Conservation (phyloP, 768 basidiomycete genomes). For the Podaxis sp. region DNA sequence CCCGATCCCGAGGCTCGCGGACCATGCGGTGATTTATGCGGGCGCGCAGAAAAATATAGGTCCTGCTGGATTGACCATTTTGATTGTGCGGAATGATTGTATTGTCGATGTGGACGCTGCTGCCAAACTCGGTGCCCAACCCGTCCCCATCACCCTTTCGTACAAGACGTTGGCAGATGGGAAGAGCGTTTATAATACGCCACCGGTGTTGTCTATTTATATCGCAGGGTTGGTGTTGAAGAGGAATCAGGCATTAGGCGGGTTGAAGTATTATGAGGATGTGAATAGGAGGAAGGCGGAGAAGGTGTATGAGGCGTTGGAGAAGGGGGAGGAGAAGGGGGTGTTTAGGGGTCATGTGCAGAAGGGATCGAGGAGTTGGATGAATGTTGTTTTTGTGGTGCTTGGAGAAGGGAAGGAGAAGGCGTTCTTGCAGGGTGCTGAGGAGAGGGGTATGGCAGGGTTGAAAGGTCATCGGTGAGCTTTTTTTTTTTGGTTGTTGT, state of each 20-base stretch:
- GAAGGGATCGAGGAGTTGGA: conserved; percentile 81
- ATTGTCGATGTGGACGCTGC: conserved; percentile 87
- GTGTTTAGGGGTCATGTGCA: conserved; percentile 71
- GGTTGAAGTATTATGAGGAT: conserved; percentile 61
- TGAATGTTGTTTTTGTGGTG: conserved; percentile 91
- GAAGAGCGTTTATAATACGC: conserved; percentile 88
- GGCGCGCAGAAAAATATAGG: conserved; percentile 99
- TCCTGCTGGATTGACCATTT: conserved; percentile 87
- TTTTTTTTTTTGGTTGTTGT: conserved; percentile 2
- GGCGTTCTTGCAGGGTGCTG: conserved; percentile 79
- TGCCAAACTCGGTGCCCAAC: conserved; percentile 63
- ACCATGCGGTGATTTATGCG: conserved; percentile 93
- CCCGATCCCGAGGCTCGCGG: conserved; percentile 81
- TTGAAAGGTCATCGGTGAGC: conserved; percentile 91
- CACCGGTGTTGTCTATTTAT: conserved; percentile 89
- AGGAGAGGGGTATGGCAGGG: conserved; percentile 75
- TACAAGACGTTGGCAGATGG: conserved; percentile 82
- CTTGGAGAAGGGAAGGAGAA: conserved; percentile 70
- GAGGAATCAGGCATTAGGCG: conserved; percentile 63
- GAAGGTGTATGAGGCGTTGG: conserved; percentile 72
- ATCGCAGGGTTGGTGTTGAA: conserved; percentile 83
- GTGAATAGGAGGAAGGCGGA: conserved; percentile 71
- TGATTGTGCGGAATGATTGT: conserved; percentile 94
- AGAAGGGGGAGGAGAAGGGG: conserved; percentile 68
- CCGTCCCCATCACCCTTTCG: conserved; percentile 75